Percentiles rank a stretch among this genome's conserved stretches.
phyloP scores from a whole-genome alignment of 257 asterid genomes.

The Dorcoceras hygrometricum region DNA sequence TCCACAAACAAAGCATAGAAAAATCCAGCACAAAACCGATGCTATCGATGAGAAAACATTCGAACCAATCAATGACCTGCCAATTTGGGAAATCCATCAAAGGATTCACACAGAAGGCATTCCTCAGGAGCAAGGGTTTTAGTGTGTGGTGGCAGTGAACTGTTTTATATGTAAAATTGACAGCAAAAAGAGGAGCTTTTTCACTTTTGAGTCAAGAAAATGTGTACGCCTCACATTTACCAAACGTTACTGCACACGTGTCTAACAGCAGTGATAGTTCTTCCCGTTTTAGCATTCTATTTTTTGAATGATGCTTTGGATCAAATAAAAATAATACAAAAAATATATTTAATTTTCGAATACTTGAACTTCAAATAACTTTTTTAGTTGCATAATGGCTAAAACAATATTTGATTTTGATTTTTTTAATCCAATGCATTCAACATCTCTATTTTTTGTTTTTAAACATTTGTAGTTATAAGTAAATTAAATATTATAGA shows the following conservation, averaged over 20 bases:
- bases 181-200: not conserved
- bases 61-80: not conserved
- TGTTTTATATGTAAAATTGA: not conserved
- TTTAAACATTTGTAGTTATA: too few relatives aligned
- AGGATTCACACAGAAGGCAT: not conserved
- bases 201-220: not conserved
- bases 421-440: too few relatives aligned
- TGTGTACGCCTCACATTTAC: not conserved
- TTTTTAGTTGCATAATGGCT: too few relatives aligned
- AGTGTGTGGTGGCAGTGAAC: not conserved
- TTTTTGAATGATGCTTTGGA: too few relatives aligned
- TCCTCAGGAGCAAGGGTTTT: not conserved
- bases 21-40: not conserved
- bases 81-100: not conserved
- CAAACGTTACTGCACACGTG: not conserved
- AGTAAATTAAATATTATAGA: too few relatives aligned
- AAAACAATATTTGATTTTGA: too few relatives aligned
- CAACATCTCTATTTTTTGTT: too few relatives aligned
- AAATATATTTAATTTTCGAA: too few relatives aligned
- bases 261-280: not conserved
- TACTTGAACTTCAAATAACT: too few relatives aligned
- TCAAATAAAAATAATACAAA: too few relatives aligned
- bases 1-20: not conserved
- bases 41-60: not conserved
- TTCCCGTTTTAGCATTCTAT: too few relatives aligned